Base-by-base conservation (phyloP, 345 rosid genomes). In the Toxicodendron radicans region DNA sequence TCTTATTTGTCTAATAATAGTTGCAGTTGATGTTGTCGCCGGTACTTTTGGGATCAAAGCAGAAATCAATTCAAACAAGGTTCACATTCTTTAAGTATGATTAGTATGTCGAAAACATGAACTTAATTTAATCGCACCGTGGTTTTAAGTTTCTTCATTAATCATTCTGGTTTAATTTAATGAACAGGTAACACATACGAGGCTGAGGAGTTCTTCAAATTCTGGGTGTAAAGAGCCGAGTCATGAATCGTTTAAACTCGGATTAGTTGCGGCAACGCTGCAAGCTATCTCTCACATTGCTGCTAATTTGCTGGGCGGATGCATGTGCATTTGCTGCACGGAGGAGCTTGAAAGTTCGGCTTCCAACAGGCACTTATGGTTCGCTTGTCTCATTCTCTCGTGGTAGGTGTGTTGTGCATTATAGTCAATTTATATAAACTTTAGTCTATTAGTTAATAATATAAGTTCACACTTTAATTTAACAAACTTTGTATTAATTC, bases 241-340 rank as follows among this genome's bases (percentile, higher is more conserved):
- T 7, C 38, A 45, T 16, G 59, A 43, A 17, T 78, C 76, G 0
- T 73, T 79, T 48, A 82, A 24, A 78, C 72, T 76, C 6, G 83
- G 80, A 52, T 38, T 82, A 12, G 78, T 62, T 13, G 80, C 82
- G 27, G 71, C 80, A 11, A 58, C 49, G 21, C 54, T 79, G n/a
- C 73, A 66, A 24, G 79, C 76, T 17, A 11, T 71, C 10, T 45
- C 83, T 23, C 80, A 79, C 64, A 38, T 82, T 12, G 7, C 32
- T 5, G 56, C 75, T 1, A 79, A 82, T 27, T 51, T 82, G 76
- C 79, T 79, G 10, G 71, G 80, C 3, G 85, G 74, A 2, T 82
- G 70, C 58, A 43, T 71, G 41, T 73, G 82, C 62, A 64, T 82
- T 12, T 73, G 64, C 16, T 79, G 49, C 69, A 12, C 53, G 8